These are phyloP conservation scores for Fraxinus paxiana DNA, from an alignment of 305 asterid species.

Conservation along the genomic window DNA sequence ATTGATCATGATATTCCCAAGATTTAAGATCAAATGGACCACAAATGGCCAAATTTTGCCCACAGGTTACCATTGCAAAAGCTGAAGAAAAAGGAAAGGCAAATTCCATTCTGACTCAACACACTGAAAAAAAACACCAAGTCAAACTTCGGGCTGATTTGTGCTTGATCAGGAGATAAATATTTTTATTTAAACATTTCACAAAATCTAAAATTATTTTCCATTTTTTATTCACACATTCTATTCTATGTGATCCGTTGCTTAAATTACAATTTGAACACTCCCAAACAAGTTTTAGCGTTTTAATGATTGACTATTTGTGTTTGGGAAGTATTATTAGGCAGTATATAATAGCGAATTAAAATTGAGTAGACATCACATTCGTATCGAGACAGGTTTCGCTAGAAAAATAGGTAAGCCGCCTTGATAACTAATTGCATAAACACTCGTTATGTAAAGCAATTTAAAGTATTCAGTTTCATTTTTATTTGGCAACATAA, in stretches of 20 bases:
- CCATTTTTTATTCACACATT: background rate
- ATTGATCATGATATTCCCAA: constrained; percentile 32
- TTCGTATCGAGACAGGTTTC: background rate
- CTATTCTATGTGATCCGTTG: background rate
- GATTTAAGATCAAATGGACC: constrained; percentile 22
- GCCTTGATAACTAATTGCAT: background rate
- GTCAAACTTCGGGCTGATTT: background rate
- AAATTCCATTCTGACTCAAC: constrained; percentile 31
- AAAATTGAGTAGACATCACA: background rate
- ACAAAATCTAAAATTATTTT: background rate
- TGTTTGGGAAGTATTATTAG: background rate
- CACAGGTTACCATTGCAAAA: constrained; percentile 19
- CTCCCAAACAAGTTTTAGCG: background rate
- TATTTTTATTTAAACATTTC: background rate
- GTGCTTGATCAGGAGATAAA: background rate
- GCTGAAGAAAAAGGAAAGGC: constrained; percentile 12
- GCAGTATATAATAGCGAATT: background rate
- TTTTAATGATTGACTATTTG: background rate
- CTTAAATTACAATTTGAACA: background rate
- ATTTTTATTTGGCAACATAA: constrained; percentile 17
- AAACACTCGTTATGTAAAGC: background rate
- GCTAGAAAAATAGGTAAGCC: background rate
- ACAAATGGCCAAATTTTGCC: constrained; percentile 14
- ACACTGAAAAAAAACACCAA: constrained; percentile 21
- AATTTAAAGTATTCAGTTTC: background rate